A percentile compares a stretch with the other conserved stretches of the same genome.
phyloP scores from a whole-genome alignment of 2,329 filamentous ascomycete species.

The Exophiala viscosa region DNA sequence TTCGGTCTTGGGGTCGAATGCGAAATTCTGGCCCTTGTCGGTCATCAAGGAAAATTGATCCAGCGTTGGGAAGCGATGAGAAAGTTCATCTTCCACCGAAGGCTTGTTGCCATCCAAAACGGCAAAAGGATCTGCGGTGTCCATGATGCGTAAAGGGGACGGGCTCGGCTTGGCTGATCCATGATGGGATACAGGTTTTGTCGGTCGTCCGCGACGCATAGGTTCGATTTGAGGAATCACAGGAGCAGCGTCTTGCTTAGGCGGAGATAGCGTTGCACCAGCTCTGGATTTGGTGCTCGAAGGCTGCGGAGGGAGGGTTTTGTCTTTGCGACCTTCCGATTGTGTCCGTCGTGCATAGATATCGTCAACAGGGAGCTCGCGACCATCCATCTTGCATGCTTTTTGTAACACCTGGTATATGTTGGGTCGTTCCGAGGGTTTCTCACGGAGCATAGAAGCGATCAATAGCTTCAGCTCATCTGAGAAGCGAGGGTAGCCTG shows the following conservation, averaged over 20 bases:
- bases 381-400: slow-evolving; percentile 82
- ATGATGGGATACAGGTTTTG: slow-evolving; percentile 47
- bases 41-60: slow-evolving; percentile 91
- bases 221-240: slow-evolving; percentile 84
- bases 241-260: slow-evolving; percentile 55
- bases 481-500: slow-evolving; percentile 82
- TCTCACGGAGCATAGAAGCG: slow-evolving; percentile 85
- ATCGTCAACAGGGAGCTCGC: slow-evolving; percentile 82
- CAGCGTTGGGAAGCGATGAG: slow-evolving; percentile 79
- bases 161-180: slow-evolving; percentile 57
- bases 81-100: slow-evolving; percentile 68
- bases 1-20: slow-evolving; percentile 64
- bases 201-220: slow-evolving; percentile 83
- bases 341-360: slow-evolving; percentile 66
- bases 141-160: slow-evolving; percentile 66
- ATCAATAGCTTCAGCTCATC: slow-evolving; percentile 86
- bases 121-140: slow-evolving; percentile 76
- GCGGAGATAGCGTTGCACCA: slow-evolving; percentile 77
- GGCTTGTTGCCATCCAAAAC: slow-evolving; percentile 70
- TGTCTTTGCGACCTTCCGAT: slow-evolving; percentile 60
- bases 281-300: slow-evolving; percentile 60
- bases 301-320: slow-evolving; percentile 57
- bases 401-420: slow-evolving; percentile 92
- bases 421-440: slow-evolving; percentile 74
- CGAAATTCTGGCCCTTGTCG: slow-evolving; percentile 77